Percentiles rank a stretch among this genome's conserved stretches.
Evolutionary conservation across 139 green algal species (phyloP).

Genomic region (Coelastrella sp.): DNA sequence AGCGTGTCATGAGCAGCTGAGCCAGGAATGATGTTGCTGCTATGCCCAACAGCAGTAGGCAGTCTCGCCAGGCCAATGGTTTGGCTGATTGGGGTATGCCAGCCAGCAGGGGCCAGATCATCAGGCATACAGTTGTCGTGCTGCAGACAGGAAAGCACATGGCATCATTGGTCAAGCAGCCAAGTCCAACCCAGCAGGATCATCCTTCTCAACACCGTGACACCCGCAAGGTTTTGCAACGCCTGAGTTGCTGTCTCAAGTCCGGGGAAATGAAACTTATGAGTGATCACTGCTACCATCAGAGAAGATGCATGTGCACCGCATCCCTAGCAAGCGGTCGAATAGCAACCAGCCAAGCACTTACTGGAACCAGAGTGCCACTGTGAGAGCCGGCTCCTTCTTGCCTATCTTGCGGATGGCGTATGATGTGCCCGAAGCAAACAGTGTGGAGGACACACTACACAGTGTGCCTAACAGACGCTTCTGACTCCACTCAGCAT

Average conservation of each 20-base stretch:
- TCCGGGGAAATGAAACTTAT: too few species aligned
- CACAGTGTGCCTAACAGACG: slow-evolving; percentile 47
- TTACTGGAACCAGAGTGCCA: slow-evolving; percentile 49
- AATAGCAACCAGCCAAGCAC: too few species aligned
- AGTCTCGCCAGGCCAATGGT: slow-evolving; percentile 16
- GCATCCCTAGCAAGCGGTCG: too few species aligned
- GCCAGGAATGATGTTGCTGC: slow-evolving; percentile 47
- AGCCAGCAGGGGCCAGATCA: slow-evolving; percentile 48
- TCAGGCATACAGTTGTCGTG: slow-evolving; percentile 35
- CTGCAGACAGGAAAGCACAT: background rate
- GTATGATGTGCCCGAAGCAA: slow-evolving; percentile 48
- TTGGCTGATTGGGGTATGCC: slow-evolving; percentile 52
- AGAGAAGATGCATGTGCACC: too few species aligned
- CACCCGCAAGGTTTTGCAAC: too few species aligned
- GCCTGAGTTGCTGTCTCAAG: too few species aligned
- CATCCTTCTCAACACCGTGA: too few species aligned
- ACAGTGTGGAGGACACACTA: slow-evolving; percentile 42
- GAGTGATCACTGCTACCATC: too few species aligned
- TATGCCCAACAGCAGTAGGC: slow-evolving; percentile 57
- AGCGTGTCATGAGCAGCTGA: slow-evolving; percentile 58
- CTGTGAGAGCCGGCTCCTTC: slow-evolving; percentile 1
- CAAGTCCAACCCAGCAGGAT: too few species aligned
- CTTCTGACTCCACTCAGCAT: slow-evolving; percentile 36
- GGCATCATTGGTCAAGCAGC: too few species aligned
- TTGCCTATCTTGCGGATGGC: slow-evolving; percentile 22